Evolutionary conservation across 2,329 filamentous ascomycete species (phyloP).

Genomic region (Fusarium sp.): DNA sequence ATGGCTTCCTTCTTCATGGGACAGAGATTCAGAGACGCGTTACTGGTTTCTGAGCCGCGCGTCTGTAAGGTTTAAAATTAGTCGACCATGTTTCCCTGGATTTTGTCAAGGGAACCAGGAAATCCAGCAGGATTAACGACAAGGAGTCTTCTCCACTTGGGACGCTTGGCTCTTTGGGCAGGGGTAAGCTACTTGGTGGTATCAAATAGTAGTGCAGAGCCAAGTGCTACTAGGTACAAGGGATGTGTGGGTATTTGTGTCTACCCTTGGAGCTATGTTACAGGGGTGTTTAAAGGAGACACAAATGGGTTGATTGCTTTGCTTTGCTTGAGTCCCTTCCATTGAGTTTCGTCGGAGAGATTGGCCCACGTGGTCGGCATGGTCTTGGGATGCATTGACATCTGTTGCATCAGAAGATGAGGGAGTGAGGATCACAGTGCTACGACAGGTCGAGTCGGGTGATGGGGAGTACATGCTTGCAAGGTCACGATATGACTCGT

Average conservation of each 20-base stretch:
- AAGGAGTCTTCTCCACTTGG: background rate
- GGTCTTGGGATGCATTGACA: background rate
- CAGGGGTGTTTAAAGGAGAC: background rate
- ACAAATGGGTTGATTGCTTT: background rate
- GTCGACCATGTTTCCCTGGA: background rate
- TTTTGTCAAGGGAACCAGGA: background rate
- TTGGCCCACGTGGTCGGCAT: background rate
- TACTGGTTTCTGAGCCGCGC: background rate
- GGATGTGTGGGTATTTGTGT: background rate
- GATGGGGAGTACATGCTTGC: background rate
- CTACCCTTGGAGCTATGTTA: background rate
- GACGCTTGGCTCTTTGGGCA: background rate
- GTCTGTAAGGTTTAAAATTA: conserved; percentile 3
- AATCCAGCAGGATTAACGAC: background rate
- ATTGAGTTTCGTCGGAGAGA: background rate
- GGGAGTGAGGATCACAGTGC: background rate
- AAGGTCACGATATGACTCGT: background rate
- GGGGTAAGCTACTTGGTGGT: background rate
- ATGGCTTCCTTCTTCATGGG: background rate
- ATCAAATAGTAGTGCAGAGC: background rate
- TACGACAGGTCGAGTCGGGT: background rate
- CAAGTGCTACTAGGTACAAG: background rate
- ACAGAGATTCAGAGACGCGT: background rate
- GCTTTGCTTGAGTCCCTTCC: background rate
- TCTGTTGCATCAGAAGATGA: background rate